Conservation (phyloP, 495 filamentous ascomycete species). For the Collariella sp. region DNA sequence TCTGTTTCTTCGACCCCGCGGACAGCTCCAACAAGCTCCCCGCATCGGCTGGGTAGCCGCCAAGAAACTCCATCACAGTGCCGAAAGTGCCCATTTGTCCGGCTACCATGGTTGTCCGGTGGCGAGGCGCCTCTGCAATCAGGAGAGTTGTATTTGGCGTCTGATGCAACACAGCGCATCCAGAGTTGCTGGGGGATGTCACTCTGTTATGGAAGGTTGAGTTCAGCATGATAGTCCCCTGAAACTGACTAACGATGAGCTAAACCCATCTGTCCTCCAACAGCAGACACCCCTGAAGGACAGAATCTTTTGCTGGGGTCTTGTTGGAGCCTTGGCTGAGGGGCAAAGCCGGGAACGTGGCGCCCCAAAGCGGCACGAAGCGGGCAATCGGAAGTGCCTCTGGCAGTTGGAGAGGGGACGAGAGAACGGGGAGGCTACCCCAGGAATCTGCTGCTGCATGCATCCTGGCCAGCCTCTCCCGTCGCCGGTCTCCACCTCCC, state of each 20-base stretch:
- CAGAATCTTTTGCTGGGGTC: neutral
- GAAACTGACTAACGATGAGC: no score
- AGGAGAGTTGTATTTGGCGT: neutral
- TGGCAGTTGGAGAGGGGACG: neutral
- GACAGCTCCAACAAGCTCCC: neutral
- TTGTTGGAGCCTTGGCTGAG: neutral
- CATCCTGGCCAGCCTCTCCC: neutral
- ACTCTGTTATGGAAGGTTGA: no score
- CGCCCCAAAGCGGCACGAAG: neutral
- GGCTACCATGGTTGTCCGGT: no score
- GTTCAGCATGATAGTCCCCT: no score
- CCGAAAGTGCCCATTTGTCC: neutral
- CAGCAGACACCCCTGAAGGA: no score
- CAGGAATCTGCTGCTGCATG: neutral
- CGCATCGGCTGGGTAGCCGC: neutral
- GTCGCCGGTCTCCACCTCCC: neutral
- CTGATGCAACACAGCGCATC: no score
- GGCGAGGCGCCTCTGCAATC: neutral
- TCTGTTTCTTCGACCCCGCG: no score
- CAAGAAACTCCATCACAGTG: no score
- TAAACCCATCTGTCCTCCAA: no score
- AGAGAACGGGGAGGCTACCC: no score
- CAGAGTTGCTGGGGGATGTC: no score
- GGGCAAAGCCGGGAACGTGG: neutral
- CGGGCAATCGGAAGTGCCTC: constrained; percentile 4